A percentile compares a stretch with the other conserved stretches of the same genome.
phyloP scores from a whole-genome alignment of 805 yeast species.

The Candida germanica region DNA sequence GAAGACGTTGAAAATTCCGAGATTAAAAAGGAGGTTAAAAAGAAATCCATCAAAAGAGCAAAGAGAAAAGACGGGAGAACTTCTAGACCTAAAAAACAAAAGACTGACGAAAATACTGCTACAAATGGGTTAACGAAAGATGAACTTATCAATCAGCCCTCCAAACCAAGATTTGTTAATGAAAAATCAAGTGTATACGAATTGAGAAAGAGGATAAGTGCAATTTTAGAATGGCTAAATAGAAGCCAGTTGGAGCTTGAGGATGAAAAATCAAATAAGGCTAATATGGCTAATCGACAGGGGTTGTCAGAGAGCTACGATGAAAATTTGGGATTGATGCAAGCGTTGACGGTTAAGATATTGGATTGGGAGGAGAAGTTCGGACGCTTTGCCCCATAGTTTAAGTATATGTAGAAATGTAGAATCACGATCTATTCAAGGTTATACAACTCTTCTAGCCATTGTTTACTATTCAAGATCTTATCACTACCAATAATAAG shows the following conservation, averaged over 20 bases:
- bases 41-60: constrained; percentile 14
- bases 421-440: too few relatives aligned
- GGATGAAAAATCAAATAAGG: constrained; percentile 62
- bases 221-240: constrained; percentile 87
- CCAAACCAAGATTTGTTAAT: constrained; percentile 81
- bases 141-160: constrained; percentile 62
- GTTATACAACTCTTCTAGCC: constrained; percentile 34
- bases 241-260: constrained; percentile 82
- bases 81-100: constrained; percentile 12
- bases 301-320: constrained; percentile 44
- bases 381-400: constrained; percentile 45
- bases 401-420: too few relatives aligned
- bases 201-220: constrained; percentile 83
- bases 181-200: constrained; percentile 73
- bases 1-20: constrained; percentile 9
- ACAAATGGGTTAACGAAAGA: constrained; percentile 25
- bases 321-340: constrained; percentile 65
- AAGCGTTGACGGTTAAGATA: constrained; percentile 65
- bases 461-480: constrained; percentile 31
- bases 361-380: constrained; percentile 78
- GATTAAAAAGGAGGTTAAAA: constrained; percentile 12
- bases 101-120: constrained; percentile 9
- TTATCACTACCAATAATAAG: constrained; percentile 73
- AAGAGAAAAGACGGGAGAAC: constrained; percentile 14
- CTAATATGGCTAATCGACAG: constrained; percentile 45